These are phyloP conservation scores for Claviceps fusiformis DNA, from an alignment of 2,329 filamentous ascomycete genomes.

Conservation along the genomic window DNA sequence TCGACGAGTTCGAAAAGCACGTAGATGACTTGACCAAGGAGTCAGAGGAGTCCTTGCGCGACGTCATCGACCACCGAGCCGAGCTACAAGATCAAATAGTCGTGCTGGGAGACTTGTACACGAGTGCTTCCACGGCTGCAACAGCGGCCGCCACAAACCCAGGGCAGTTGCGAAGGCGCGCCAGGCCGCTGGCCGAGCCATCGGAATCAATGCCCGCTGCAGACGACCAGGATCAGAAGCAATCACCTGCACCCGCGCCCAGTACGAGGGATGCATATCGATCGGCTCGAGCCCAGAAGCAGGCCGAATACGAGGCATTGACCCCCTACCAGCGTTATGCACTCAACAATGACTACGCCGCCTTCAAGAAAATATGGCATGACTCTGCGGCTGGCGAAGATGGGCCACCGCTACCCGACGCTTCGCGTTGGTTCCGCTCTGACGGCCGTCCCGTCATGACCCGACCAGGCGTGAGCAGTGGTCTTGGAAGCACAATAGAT, in stretches of 20 bases:
- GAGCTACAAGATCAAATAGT: conserved; percentile 35
- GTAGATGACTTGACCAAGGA: conserved; percentile 29
- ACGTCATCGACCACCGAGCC: conserved; percentile 34
- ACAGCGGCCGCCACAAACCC: conserved; percentile 5
- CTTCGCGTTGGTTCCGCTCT: conserved; percentile 38
- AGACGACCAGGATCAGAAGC: conserved; percentile 6
- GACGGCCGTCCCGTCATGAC: conserved; percentile 29
- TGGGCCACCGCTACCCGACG: conserved; percentile 37
- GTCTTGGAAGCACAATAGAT: neutral
- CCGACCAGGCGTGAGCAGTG: conserved; percentile 6
- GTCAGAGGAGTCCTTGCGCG: conserved; percentile 33
- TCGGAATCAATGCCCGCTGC: conserved; percentile 5
- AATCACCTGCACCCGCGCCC: conserved; percentile 12
- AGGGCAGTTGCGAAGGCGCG: conserved; percentile 5
- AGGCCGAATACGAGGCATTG: conserved; percentile 28
- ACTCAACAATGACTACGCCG: conserved; percentile 42
- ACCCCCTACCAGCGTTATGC: conserved; percentile 35
- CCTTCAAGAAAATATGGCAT: conserved; percentile 46
- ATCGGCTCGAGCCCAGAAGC: conserved; percentile 22
- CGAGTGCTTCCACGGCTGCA: conserved; percentile 11
- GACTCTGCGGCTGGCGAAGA: conserved; percentile 35
- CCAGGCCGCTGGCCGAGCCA: conserved; percentile 6
- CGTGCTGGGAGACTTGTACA: conserved; percentile 24
- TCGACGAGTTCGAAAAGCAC: conserved; percentile 23
- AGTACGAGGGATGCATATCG: conserved; percentile 22